Base-by-base conservation (phyloP, 2,329 filamentous ascomycete genomes). In the Trichocomaceae sp. region DNA sequence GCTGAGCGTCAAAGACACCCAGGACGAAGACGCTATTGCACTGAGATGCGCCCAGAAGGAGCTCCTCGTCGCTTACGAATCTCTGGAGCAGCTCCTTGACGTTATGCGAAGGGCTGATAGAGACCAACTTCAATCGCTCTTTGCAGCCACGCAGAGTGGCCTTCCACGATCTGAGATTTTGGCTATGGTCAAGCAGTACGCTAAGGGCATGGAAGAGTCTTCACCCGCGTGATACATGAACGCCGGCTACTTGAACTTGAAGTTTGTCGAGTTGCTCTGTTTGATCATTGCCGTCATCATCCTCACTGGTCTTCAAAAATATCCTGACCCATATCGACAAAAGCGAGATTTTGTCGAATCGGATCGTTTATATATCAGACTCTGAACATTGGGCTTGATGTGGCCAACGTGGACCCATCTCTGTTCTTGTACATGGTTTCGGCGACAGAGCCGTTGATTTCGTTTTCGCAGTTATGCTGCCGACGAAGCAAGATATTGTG, bases 61-160 rank as follows among this genome's bases (percentile, higher is more conserved):
- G 44, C 44, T 53, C 26, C 19, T 15, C 4, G 22, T 33, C 33
- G 51, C 35, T 15, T 23, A n/a, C 44, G 29, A 52, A 46, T 42
- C 51, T 17, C 42, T 53, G 9, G 51, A 53, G n/a, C 51, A 53
- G 31, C 20, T 53, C 17, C 35, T 53, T 13, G 22, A 47, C 20
- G 33, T 53, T 20, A 47, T 53, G 20, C n/a, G 51, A 41, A 53
- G 31, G 10, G 51, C 42, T 17, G 37, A 47, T 26, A n/a, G 5
- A 8, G 15, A 47, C 17, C 51, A 47, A 10, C 20, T 53, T 20
- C 42, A 53, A 47, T 12, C 44, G 19, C 45, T 53, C 26, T 33
- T 47, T 5, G 51, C 42, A 22, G 17, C 23, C 19, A 13, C 51
- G 8, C 35, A 23, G 26, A 53, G 35, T 39, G 44, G 51, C 19